These are phyloP conservation scores for Flaveria sonorensis DNA, from an alignment of 129 eudicot genomes.

Conservation along the genomic window DNA sequence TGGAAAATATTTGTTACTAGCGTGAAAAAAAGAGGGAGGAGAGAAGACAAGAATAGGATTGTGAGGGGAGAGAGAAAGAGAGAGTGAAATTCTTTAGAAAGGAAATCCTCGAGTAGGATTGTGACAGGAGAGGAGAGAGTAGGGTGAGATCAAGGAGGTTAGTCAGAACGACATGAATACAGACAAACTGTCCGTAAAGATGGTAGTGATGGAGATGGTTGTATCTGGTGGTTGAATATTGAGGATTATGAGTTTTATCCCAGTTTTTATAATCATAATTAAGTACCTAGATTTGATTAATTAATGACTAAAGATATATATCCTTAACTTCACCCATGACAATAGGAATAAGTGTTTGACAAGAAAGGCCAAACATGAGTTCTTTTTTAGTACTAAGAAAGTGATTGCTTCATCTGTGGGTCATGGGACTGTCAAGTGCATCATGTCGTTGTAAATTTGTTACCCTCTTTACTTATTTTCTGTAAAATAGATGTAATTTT, in stretches of 20 bases:
- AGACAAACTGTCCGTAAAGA: neutral
- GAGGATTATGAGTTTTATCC: neutral
- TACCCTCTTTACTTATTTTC: neutral
- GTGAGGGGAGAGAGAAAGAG: too few species aligned
- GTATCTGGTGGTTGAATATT: neutral
- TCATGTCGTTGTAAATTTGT: neutral
- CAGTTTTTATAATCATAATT: constrained; percentile 3
- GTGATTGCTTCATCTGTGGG: constrained; percentile 36
- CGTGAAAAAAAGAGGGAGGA: too few species aligned
- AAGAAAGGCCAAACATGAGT: constrained; percentile 2
- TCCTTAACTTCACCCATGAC: constrained; percentile 29
- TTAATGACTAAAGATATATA: constrained; percentile 11
- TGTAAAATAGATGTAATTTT: too few species aligned
- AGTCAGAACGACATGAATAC: too few species aligned
- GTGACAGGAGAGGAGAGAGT: too few species aligned
- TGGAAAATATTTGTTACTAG: neutral
- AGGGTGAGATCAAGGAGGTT: too few species aligned
- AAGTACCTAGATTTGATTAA: neutral
- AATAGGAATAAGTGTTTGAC: constrained; percentile 20
- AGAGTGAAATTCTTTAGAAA: too few species aligned
- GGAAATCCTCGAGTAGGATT: too few species aligned
- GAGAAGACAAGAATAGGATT: too few species aligned
- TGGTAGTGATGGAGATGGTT: too few species aligned
- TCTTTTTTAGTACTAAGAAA: neutral
- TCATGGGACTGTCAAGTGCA: neutral